Evolutionary conservation across 192 early-diverging fungal genomes (phyloP), one percentile per base, ranked within the genome.

Genomic region (Helicostylum pulchrum): DNA sequence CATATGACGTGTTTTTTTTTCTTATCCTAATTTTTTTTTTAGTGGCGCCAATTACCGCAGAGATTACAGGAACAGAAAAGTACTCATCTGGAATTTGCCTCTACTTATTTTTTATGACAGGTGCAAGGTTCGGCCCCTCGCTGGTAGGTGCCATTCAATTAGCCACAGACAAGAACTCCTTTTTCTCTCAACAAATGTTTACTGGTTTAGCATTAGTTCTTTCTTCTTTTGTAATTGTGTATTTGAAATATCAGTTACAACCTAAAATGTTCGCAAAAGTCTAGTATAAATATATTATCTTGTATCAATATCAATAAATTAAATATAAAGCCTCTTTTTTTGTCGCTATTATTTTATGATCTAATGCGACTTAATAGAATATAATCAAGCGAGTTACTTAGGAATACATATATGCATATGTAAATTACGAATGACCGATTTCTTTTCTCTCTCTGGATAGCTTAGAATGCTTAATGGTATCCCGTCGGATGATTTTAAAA

Each of bases 101-200:
- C 0, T 47, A 67, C 21, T 23, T 73, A 2, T 54, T 73, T 21
- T 67, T 44, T 30, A 67, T 67, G 34, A 54, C 62, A 2, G 60
- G 58, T 12, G 43, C 73, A 14, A 55, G 65, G 11, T 70, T 75
- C 7, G 73, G 68, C 5, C 67, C 73, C 9, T 54, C 62, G 34
- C 65, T 70, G 9, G 67, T 68, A 10, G 48, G 64, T 52, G 73
- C 73, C 23, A 65, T 75, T 2, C 62, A 75, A 53, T 26, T 51
- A 9, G 73, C 64, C 23, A 61, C 71, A 14, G 43, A 53, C 7
- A 66, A 75, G 1, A 47, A 71, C 6, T 46, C 68, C 0, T 70
- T 53, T 9, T 73, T 78, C 46, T 60, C 71, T 45, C 55, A 79
- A 7, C 71, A 76, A 64, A 72, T 82, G 71, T 82, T 74, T 70